These are phyloP conservation scores for Byssothecium circinans DNA, from an alignment of 2,329 filamentous ascomycete species.

Conservation along the genomic window DNA sequence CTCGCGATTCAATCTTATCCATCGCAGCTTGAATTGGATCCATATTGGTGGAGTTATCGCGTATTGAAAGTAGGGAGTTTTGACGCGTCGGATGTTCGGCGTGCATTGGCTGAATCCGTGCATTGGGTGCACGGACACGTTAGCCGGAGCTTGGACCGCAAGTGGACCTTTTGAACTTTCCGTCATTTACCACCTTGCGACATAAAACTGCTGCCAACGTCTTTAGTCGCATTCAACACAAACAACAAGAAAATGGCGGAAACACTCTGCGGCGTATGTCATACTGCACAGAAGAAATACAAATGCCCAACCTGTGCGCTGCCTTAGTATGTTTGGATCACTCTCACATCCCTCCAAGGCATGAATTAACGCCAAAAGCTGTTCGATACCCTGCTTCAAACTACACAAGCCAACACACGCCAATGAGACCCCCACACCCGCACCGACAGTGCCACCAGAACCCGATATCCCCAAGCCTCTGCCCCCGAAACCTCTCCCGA, in stretches of 20 bases:
- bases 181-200: neutral
- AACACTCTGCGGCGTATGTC: conserved; percentile 48
- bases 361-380: conserved; percentile 26
- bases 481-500: conserved; percentile 30
- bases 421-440: neutral
- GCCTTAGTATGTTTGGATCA: conserved; percentile 44
- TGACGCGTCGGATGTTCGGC: too few species aligned
- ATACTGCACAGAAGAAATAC: conserved; percentile 50
- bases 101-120: too few species aligned
- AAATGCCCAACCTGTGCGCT: conserved; percentile 53
- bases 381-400: conserved; percentile 38
- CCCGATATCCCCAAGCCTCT: conserved; percentile 28
- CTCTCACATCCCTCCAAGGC: too few species aligned
- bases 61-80: too few species aligned
- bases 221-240: neutral
- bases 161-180: conserved; percentile 4
- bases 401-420: conserved; percentile 32
- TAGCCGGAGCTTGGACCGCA: too few species aligned
- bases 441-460: neutral
- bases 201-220: too few species aligned
- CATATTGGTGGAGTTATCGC: too few species aligned
- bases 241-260: conserved; percentile 31
- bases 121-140: too few species aligned
- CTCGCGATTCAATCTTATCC: too few species aligned
- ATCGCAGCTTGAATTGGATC: too few species aligned